Base-by-base conservation (phyloP, 148 eudicot species). In the Rheum nobile region DNA sequence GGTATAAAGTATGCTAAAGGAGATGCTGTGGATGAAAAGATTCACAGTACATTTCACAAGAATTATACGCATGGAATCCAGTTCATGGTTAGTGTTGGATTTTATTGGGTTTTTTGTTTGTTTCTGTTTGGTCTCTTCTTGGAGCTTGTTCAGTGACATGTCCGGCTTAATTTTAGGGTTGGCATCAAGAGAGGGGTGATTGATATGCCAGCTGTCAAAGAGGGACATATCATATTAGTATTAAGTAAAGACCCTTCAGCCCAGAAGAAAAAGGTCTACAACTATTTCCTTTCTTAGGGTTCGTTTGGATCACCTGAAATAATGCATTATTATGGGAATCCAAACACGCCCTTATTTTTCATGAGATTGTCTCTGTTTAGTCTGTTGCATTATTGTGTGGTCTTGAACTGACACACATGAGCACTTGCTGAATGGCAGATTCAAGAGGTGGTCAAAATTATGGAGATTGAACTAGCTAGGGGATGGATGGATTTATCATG, bases 401-500 rank as follows among this genome's bases (percentile, higher is more conserved):
- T 42, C 71, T 31, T 35, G 28, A 8, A 31, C 73, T 42, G 16
- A 57, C 42, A 46, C 54, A 14, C 28, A 8, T 43, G 24, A 9
- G 72, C 29, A 12, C 0, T 24, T 72, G 11, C 24, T 72, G 76
- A 32, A 34, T 76, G 65, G 54, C 35, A 94, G 98, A 89, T 89
- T 78, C 85, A 83, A 76, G 96, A 91, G 77, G 91, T 90, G 73
- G 85, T 94, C 61, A 85, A 87, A 71, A 83, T 88, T 86, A 88
- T 94, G 97, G 98, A 94, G 84, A 84, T 83, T 80, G 93, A 94
- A 57, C 96, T 94, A n/a, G n/a, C n/a, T n/a, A 21, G 96, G 97
- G 42, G 98, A 90, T 55, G 98, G 89, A 67, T 94, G 98, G 96
- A 85, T 94, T 63, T 85, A 80, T 71, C 83, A 81, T 67, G 81